Evolutionary conservation across 768 basidiomycete species (phyloP), one percentile per base, ranked within the genome.

Genomic region (Pisolithus tinctorius): DNA sequence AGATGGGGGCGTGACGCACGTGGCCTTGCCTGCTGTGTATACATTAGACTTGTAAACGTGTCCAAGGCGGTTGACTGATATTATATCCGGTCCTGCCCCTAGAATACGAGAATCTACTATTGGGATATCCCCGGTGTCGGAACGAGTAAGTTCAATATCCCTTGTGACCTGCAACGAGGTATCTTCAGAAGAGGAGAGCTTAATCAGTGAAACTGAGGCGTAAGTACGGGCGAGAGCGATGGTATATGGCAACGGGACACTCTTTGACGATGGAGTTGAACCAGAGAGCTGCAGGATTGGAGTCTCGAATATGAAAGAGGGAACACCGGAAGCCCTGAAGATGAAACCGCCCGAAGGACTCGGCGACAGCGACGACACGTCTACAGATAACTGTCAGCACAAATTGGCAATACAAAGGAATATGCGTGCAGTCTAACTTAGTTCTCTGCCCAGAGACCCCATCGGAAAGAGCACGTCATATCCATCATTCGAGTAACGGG

Each of bases 221-320:
- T 74, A 69, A 13, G 78, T 81, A 31, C 81, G 78, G 40, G 80
- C 63, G 23, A 74, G 47, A 11, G 73, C 51, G 16, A 53, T 4
- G 37, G 57, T 62, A 23, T 52, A 59, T 14, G 55, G 49, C 14
- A 47, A 27, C 13, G 53, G 43, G 42, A 30, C 52, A 61, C 53
- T 49, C 34, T 56, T 47, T 29, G 55, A 48, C 42, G 60, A 47
- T 36, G 29, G 17, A 41, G 60, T 56, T 3, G 73, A 69, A n/a
- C 73, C 60, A 5, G 68, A 64, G 44, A 89, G 69, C 56, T 90
- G 88, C 48, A 74, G 72, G 48, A 91, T 86, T 11, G 88, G 86
- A 2, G 86, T 87, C 17, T 76, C 66, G 53, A 87, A 88, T 2
- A 68, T 66, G 53, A 69, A 68, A 6, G 71, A 61, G 4, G 81